Base-by-base conservation (phyloP, 768 basidiomycete genomes). In the Tephrocybe rancida region DNA sequence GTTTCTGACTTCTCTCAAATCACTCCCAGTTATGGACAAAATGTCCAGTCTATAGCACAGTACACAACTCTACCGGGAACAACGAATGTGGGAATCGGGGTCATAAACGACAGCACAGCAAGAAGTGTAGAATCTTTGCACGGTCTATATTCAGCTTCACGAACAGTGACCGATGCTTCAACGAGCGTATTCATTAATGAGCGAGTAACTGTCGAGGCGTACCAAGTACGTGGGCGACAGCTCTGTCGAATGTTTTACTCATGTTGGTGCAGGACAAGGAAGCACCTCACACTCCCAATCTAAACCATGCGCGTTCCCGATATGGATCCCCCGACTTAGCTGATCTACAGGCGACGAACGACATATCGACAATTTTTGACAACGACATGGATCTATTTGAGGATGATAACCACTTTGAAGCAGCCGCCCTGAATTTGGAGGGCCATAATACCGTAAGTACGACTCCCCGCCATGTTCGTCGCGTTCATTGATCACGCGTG, bases 281-380 rank as follows among this genome's bases (percentile, higher is more conserved):
- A 32, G 30, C 30, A 7, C 7, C 7, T 32, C 6, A 7, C 13
- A 32, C 13, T n/a, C n/a, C n/a, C n/a, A n/a, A n/a, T n/a, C n/a
- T n/a, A n/a, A n/a, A n/a, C n/a, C n/a, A n/a, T 6, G 30, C 30
- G 13, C 30, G 5, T 38, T 5, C 35, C 5, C n/a, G 16, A 14
- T 37, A 5, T n/a, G 35, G 7, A 9, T 5, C 9, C 5, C 16
- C 35, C 16, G 35, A 13, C 16, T 37, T 37, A 37, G 5, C 16
- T 37, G 35, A 14, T 11, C 5, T 37, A n/a, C 5, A 9, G 43
- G 16, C 39, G n/a, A 6, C 25, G 7, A 11, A 41, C 19, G 44
- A 55, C 25, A 43, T 50, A 37, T 29, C 45, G 19, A 50, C 9
- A 38, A 44, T 52, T 27, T 50, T 53, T 22, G 46, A 56, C 29